phyloP scores from a whole-genome alignment of 208 protist genomes.

The Sergeia podlipaevii region DNA sequence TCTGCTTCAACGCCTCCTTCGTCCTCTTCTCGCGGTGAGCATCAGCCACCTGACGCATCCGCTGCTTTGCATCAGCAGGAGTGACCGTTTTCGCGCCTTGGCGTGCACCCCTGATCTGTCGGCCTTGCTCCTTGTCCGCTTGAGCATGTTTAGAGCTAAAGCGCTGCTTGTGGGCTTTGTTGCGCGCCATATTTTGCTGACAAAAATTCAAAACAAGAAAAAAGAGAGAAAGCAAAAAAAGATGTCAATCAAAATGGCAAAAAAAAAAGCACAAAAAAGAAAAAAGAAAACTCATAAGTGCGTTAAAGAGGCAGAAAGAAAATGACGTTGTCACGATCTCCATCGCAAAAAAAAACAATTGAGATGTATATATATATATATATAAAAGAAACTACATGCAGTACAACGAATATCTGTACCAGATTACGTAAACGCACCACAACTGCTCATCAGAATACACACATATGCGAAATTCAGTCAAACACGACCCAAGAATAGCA shows the following conservation, averaged over 20 bases:
- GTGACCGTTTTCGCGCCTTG: conserved; percentile 35
- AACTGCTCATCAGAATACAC: too few species aligned
- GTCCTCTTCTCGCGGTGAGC: conserved; percentile 46
- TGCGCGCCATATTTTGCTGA: conserved; percentile 54
- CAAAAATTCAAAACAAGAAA: not conserved
- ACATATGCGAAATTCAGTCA: too few species aligned
- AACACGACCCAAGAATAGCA: too few species aligned
- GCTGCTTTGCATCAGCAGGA: conserved; percentile 45
- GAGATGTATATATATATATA: not conserved
- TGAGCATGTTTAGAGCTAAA: conserved; percentile 45
- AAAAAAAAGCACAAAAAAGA: not conserved
- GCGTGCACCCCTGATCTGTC: conserved; percentile 29
- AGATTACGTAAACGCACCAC: too few species aligned
- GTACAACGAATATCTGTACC: too few species aligned
- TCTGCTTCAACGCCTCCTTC: conserved; percentile 35
- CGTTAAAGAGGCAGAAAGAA: too few species aligned
- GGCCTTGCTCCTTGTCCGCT: conserved; percentile 62
- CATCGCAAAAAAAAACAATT: conserved; percentile 1
- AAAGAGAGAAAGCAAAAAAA: conserved; percentile 3
- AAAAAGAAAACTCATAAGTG: too few species aligned
- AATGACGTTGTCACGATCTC: not conserved
- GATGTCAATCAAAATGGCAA: too few species aligned
- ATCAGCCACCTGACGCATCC: conserved; percentile 35
- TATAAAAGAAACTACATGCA: too few species aligned
- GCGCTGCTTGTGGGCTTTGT: conserved; percentile 63